These are phyloP conservation scores for Oropetium thomaeum DNA, from an alignment of 176 grass and related monocot genomes.

Conservation along the genomic window DNA sequence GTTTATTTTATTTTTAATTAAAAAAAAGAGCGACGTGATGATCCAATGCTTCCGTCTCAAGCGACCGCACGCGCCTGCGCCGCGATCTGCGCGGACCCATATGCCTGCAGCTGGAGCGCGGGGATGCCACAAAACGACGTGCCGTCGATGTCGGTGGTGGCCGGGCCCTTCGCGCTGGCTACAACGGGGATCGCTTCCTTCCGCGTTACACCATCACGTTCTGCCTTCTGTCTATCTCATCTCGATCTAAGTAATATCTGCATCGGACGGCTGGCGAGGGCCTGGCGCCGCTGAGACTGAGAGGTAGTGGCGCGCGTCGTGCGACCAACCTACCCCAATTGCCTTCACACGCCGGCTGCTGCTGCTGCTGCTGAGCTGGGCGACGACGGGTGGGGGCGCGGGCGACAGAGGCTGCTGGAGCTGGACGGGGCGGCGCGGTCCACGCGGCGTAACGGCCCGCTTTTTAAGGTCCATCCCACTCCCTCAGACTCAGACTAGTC, in stretches of 20 bases:
- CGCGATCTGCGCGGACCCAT: neutral
- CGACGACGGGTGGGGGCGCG: neutral
- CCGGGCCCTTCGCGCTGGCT: neutral
- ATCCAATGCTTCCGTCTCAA: constrained; percentile 16
- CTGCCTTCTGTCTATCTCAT: no score
- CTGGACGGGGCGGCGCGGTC: neutral
- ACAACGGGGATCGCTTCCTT: neutral
- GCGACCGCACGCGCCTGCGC: neutral
- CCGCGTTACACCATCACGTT: neutral
- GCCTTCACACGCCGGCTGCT: neutral
- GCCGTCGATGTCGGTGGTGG: neutral
- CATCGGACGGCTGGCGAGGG: neutral
- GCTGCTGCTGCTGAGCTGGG: neutral
- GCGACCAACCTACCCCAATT: neutral
- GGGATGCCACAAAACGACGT: neutral
- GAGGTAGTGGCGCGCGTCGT: neutral
- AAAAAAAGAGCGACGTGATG: neutral
- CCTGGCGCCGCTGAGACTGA: neutral
- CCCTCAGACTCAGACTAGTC: neutral
- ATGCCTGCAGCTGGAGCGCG: neutral
- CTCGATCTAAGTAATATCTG: neutral
- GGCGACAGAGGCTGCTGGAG: neutral
- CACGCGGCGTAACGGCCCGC: constrained; percentile 17
- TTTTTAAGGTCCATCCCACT: neutral
- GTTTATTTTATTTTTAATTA: neutral